A percentile compares a stretch with the other conserved stretches of the same genome.
phyloP scores from a whole-genome alignment of 225 moss, liverwort and hornwort genomes.

The Polytrichum commune region DNA sequence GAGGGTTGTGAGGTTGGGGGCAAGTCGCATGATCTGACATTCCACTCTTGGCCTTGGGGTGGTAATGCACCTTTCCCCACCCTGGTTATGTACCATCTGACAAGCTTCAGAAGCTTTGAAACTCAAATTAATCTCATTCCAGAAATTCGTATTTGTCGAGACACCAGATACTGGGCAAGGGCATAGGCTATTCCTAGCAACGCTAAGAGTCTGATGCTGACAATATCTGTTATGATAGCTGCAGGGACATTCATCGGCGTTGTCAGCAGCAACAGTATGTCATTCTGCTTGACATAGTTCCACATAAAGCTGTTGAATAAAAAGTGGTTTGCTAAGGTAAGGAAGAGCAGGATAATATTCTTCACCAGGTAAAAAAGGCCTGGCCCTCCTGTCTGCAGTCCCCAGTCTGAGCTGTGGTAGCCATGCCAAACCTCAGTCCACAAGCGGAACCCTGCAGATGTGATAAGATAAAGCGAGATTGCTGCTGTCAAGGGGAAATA shows the following conservation, averaged over 20 bases:
- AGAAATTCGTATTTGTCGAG: constrained; percentile 83
- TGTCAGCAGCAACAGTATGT: constrained; percentile 79
- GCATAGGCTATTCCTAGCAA: constrained; percentile 81
- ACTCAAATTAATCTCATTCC: constrained; percentile 96
- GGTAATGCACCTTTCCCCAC: not conserved
- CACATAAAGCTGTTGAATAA: constrained; percentile 98
- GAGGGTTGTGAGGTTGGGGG: no score
- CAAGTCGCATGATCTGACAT: no score
- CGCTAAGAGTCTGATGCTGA: constrained; percentile 76
- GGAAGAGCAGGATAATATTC: constrained; percentile 60
- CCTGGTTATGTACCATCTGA: not conserved
- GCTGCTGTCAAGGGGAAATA: constrained; percentile 85
- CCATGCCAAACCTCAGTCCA: constrained; percentile 99
- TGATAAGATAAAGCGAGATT: constrained; percentile 65
- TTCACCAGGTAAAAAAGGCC: constrained; percentile 88
- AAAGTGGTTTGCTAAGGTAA: constrained; percentile 81
- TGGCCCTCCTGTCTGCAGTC: constrained; percentile 85
- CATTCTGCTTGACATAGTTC: constrained; percentile 89
- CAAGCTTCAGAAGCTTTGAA: constrained; percentile 25
- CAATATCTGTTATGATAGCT: constrained; percentile 91
- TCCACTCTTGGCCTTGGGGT: no score
- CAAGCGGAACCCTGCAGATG: constrained; percentile 69
- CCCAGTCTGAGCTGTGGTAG: constrained; percentile 80
- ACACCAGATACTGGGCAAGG: constrained; percentile 69
- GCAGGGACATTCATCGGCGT: constrained; percentile 92